phyloP scores from a whole-genome alignment of 371 early-diverging fungal species.

The Lichtheimia ramosa region DNA sequence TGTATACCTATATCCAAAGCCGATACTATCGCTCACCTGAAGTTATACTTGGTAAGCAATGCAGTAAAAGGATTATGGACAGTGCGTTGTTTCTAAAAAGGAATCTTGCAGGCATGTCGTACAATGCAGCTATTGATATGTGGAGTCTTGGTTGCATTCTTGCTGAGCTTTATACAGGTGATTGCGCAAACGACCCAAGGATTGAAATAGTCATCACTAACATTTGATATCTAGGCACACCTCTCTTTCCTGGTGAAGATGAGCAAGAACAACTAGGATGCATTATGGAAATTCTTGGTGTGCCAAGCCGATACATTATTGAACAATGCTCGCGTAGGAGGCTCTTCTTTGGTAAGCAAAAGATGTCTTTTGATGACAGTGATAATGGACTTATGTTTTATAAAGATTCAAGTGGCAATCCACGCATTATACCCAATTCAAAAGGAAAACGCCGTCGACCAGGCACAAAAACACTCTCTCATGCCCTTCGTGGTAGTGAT shows the following conservation, averaged over 20 bases:
- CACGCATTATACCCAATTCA: conserved; percentile 73
- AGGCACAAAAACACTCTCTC: conserved; percentile 68
- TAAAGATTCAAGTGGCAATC: conserved; percentile 61
- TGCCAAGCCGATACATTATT: conserved; percentile 74
- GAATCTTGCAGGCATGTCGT: conserved; percentile 67
- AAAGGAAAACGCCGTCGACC: conserved; percentile 84
- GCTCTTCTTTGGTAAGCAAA: conserved; percentile 79
- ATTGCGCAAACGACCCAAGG: neutral
- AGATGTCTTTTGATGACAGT: neutral
- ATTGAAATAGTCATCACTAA: neutral
- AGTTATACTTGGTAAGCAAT: conserved; percentile 80
- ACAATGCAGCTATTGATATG: conserved; percentile 96
- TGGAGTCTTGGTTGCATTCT: conserved; percentile 99
- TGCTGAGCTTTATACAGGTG: conserved; percentile 90
- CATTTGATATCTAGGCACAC: conserved; percentile 55
- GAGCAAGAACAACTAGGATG: conserved; percentile 94
- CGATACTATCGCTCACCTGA: conserved; percentile 98
- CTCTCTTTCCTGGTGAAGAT: conserved; percentile 96
- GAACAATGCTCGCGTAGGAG: conserved; percentile 77
- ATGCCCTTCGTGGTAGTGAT: conserved; percentile 70
- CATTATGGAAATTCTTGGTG: conserved; percentile 91
- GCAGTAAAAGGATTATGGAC: neutral
- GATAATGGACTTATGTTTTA: neutral
- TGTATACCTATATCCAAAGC: conserved; percentile 97
- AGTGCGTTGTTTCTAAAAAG: neutral